Conservation (phyloP, 768 basidiomycete genomes). For the Macrolepiota albuminosa region DNA sequence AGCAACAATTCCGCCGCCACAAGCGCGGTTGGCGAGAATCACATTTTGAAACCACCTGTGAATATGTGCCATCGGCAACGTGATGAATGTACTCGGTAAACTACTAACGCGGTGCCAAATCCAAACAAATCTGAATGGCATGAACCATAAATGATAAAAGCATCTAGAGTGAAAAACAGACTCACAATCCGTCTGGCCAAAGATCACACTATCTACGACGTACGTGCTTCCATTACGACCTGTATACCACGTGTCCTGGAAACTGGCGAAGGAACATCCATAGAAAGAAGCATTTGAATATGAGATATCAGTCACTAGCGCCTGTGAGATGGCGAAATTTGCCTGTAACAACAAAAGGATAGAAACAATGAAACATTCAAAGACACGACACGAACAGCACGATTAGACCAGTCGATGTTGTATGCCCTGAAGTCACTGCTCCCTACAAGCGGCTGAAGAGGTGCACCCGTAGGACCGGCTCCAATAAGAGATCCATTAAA, state of each 20-base stretch:
- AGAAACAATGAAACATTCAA: background rate
- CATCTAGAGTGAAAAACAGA: background rate
- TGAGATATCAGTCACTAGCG: slow-evolving; percentile 56
- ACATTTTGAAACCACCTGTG: slow-evolving; percentile 56
- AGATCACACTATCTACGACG: slow-evolving; percentile 57
- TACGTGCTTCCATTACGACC: slow-evolving; percentile 56
- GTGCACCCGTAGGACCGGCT: slow-evolving; percentile 54
- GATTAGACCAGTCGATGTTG: slow-evolving; percentile 64
- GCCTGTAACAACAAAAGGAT: slow-evolving; percentile 26
- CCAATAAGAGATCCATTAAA: slow-evolving; percentile 56
- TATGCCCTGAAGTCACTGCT: slow-evolving; percentile 58
- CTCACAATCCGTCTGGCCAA: slow-evolving; percentile 61
- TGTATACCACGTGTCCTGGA: slow-evolving; percentile 64
- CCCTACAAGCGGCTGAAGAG: slow-evolving; percentile 45
- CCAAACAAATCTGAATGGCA: slow-evolving; percentile 45
- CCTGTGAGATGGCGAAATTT: slow-evolving; percentile 56
- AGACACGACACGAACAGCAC: slow-evolving; percentile 41
- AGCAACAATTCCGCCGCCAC: slow-evolving; percentile 61
- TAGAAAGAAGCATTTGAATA: slow-evolving; percentile 69
- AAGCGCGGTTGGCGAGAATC: slow-evolving; percentile 56
- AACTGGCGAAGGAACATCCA: slow-evolving; percentile 55
- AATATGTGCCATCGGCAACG: background rate
- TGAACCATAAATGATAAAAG: background rate
- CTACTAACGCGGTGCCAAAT: slow-evolving; percentile 51
- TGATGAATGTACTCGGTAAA: background rate